A percentile compares a stretch with the other conserved stretches of the same genome.
Conservation (phyloP, 768 basidiomycete species). For the Rhodocollybia butyracea region DNA sequence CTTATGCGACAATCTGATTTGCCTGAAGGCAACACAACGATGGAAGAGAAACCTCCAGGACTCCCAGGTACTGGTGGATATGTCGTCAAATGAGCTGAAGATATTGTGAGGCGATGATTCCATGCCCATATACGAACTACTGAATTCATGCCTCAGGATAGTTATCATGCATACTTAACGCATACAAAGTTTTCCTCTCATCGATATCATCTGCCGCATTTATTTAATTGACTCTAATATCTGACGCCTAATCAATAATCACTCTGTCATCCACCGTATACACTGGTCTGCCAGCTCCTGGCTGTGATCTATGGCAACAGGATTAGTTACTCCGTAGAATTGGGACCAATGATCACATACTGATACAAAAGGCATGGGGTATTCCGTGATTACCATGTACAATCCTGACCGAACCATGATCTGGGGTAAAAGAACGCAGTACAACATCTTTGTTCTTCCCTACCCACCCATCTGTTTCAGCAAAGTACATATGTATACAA, state of each 20-base stretch:
- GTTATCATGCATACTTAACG: too few species aligned
- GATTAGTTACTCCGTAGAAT: not conserved
- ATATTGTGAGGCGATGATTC: too few species aligned
- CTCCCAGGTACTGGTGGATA: slow-evolving; percentile 75
- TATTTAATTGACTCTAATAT: too few species aligned
- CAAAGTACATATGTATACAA: slow-evolving; percentile 54
- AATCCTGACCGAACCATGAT: slow-evolving; percentile 29
- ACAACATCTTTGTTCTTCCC: slow-evolving; percentile 49
- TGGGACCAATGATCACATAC: slow-evolving; percentile 35
- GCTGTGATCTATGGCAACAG: slow-evolving; percentile 42
- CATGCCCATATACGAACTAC: too few species aligned
- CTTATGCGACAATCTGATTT: slow-evolving; percentile 58
- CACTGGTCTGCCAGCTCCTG: slow-evolving; percentile 29
- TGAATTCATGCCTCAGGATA: too few species aligned
- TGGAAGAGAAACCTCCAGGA: slow-evolving; percentile 34
- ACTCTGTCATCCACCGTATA: not conserved
- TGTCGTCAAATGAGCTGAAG: slow-evolving; percentile 40
- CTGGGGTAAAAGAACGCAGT: slow-evolving; percentile 35
- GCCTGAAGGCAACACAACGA: slow-evolving; percentile 27
- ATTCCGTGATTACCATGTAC: slow-evolving; percentile 45
- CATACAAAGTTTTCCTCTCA: too few species aligned
- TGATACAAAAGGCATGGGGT: slow-evolving; percentile 74
- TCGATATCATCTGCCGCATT: too few species aligned
- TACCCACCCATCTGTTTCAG: slow-evolving; percentile 66
- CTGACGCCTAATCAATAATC: not conserved